Percentiles rank a stretch among this genome's conserved stretches.
These are phyloP conservation scores for Corymbia calophylla DNA, from an alignment of 441 rosid genomes.

Conservation along the genomic window DNA sequence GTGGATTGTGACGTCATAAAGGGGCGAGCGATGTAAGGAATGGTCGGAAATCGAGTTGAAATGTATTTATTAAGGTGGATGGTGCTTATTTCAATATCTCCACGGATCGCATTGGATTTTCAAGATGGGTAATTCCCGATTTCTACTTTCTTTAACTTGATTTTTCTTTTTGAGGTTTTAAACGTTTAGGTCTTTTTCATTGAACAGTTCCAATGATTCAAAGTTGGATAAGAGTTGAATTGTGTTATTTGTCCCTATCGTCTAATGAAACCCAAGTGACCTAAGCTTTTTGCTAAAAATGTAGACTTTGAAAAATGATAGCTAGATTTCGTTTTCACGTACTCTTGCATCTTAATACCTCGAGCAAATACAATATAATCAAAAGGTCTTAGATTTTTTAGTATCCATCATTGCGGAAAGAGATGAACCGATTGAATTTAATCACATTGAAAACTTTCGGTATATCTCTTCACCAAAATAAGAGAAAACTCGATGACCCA, in stretches of 20 bases:
- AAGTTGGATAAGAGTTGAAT: not conserved
- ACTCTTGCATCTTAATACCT: fast-evolving
- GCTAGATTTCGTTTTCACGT: fast-evolving
- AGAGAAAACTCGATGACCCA: not conserved
- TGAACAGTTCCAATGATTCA: not conserved
- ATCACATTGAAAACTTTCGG: not conserved
- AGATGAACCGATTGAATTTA: not conserved
- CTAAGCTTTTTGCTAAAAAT: not conserved
- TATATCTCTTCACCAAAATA: fast-evolving
- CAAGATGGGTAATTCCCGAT: not conserved
- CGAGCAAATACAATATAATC: not conserved
- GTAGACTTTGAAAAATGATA: not conserved
- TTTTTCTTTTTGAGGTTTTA: not conserved
- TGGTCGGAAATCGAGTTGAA: not conserved
- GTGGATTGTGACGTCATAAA: not conserved
- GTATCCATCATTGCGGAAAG: fast-evolving
- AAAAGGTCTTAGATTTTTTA: fast-evolving
- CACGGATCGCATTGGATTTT: not conserved
- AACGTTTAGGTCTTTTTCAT: not conserved
- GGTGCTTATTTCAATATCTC: not conserved
- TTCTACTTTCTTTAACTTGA: not conserved
- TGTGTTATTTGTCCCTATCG: not conserved
- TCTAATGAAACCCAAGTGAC: not conserved
- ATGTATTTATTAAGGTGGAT: not conserved
- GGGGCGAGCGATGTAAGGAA: not conserved